These are phyloP conservation scores for Aureobasidium melanogenum DNA, from an alignment of 2,329 filamentous ascomycete species.

Conservation along the genomic window DNA sequence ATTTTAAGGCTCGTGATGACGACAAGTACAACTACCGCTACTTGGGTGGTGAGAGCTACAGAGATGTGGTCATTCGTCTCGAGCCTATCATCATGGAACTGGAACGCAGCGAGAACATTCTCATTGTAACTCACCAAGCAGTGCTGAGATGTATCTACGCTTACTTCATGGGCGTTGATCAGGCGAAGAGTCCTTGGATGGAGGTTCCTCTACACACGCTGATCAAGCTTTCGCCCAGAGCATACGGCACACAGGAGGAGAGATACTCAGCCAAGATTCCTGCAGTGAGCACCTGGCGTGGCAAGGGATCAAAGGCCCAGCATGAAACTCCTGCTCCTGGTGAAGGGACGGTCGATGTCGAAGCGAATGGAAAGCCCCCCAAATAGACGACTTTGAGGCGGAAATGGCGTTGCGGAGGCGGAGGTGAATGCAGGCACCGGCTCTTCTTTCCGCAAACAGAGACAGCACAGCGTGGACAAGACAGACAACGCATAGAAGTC, in stretches of 20 bases:
- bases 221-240: slow-evolving; percentile 90
- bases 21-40: slow-evolving; percentile 99
- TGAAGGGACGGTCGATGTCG: background rate
- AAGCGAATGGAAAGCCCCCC: background rate
- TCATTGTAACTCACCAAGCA: slow-evolving; percentile 96
- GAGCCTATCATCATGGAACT: slow-evolving; percentile 99
- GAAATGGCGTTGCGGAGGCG: background rate
- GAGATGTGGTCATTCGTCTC: slow-evolving; percentile 92
- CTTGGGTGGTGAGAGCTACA: slow-evolving; percentile 88
- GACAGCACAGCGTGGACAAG: background rate
- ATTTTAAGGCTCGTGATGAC: slow-evolving; percentile 90
- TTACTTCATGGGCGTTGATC: slow-evolving; percentile 96
- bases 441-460: background rate
- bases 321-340: slow-evolving; percentile 47
- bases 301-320: slow-evolving; percentile 85
- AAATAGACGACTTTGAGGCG: background rate
- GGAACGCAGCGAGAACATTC: slow-evolving; percentile 89
- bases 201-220: slow-evolving; percentile 93
- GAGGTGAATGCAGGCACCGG: background rate
- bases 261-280: slow-evolving; percentile 84
- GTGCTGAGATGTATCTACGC: slow-evolving; percentile 96
- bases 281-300: slow-evolving; percentile 91
- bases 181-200: slow-evolving; percentile 94
- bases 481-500: background rate
- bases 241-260: slow-evolving; percentile 87